Conservation (phyloP, 257 asterid genomes). For the Plantago major region DNA sequence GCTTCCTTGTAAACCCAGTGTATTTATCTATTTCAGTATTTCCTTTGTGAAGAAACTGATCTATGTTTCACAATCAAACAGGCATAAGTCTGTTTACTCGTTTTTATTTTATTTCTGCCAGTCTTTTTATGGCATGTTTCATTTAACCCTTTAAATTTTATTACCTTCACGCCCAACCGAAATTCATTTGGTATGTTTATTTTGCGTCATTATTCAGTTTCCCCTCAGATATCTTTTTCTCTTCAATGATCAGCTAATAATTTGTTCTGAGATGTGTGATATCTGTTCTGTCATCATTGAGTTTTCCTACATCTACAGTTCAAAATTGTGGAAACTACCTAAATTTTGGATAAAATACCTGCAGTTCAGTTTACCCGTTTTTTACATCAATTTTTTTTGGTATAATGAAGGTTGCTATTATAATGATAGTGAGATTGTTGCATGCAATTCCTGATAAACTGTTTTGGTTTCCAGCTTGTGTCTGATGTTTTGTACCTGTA, state of each 20-base stretch:
- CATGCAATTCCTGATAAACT: background rate
- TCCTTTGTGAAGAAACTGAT: background rate
- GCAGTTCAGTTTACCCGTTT: background rate
- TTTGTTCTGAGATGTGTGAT: slow-evolving; percentile 10
- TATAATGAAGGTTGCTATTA: background rate
- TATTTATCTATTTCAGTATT: background rate
- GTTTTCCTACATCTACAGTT: background rate
- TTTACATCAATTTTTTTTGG: background rate
- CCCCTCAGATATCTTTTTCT: background rate
- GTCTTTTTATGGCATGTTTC: too few relatives aligned
- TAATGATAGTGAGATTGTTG: slow-evolving; percentile 5
- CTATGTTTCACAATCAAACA: too few relatives aligned
- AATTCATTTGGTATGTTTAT: too few relatives aligned
- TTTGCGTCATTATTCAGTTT: background rate
- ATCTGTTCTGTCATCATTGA: too few relatives aligned
- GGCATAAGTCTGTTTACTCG: too few relatives aligned
- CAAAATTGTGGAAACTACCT: background rate
- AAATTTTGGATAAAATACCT: background rate
- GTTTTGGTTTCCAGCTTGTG: slow-evolving; percentile 3
- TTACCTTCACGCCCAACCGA: too few relatives aligned
- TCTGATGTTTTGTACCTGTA: background rate
- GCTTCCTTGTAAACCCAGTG: slow-evolving; percentile 1
- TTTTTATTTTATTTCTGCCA: too few relatives aligned
- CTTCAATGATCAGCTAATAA: too few relatives aligned
- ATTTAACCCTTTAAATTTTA: too few relatives aligned